These are phyloP conservation scores for Trichoderma virens DNA, from an alignment of 495 filamentous ascomycete species.

Conservation along the genomic window DNA sequence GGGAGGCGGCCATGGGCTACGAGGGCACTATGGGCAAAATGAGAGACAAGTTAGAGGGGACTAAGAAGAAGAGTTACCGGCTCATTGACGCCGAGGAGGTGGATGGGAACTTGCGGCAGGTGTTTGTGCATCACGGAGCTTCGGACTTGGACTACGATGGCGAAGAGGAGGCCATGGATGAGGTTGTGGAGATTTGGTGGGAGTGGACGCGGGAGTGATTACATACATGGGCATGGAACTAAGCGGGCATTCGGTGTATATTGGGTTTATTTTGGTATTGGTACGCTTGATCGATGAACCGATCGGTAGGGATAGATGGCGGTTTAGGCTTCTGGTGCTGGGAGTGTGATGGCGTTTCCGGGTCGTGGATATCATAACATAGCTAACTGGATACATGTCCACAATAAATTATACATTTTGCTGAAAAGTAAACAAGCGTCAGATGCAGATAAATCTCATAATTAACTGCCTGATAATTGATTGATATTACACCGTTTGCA, in stretches of 20 bases:
- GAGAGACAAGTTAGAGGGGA: constrained; percentile 21
- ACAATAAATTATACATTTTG: no score
- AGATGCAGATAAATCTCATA: no score
- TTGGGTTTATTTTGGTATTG: background rate
- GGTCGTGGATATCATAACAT: background rate
- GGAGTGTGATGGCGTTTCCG: background rate
- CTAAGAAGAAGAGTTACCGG: constrained; percentile 31
- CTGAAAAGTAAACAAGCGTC: no score
- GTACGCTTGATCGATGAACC: background rate
- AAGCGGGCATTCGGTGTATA: no score
- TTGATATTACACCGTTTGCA: no score
- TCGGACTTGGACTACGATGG: constrained; percentile 14
- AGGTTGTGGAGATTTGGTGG: constrained; percentile 23
- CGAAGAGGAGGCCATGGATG: constrained; percentile 12
- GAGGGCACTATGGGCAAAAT: constrained; percentile 47
- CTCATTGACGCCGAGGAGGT: constrained; percentile 19
- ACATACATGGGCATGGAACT: no score
- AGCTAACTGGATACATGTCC: background rate
- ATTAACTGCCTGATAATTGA: no score
- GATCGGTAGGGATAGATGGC: background rate
- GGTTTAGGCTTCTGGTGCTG: background rate
- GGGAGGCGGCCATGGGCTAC: constrained; percentile 44
- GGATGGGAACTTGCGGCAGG: constrained; percentile 17
- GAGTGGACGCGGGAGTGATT: background rate
- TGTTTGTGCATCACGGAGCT: constrained; percentile 19